Conservation (phyloP, 306 rosid genomes). For the Sphenostylis stenocarpa region DNA sequence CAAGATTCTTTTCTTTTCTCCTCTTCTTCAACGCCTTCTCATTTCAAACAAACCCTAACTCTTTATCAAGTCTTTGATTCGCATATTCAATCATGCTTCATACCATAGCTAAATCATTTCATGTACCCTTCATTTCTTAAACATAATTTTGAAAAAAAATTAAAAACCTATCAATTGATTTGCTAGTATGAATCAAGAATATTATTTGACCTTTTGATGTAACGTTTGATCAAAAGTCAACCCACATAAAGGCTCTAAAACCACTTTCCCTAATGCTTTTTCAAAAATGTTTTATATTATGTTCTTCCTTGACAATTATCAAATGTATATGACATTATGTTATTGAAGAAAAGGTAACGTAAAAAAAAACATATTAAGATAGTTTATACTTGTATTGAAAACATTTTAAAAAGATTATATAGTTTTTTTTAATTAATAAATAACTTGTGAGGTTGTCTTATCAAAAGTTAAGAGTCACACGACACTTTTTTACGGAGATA, state of each 20-base stretch:
- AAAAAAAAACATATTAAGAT: neutral
- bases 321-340: neutral
- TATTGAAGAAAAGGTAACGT: no score
- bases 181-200: neutral
- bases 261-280: neutral
- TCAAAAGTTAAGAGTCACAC: neutral
- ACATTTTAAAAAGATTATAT: no score
- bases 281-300: neutral
- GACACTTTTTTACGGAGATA: neutral
- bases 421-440: neutral
- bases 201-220: neutral
- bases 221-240: neutral
- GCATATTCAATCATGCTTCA: neutral
- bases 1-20: constrained; percentile 49
- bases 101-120: neutral
- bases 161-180: neutral
- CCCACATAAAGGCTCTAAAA: neutral
- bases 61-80: no score
- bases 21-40: constrained; percentile 26
- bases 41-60: neutral
- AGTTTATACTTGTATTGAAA: neutral
- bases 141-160: neutral
- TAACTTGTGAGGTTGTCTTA: neutral
- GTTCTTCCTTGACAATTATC: neutral
- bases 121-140: neutral